These are phyloP conservation scores for Alternaria sp. DNA, from an alignment of 2,329 filamentous ascomycete species.

Conservation along the genomic window DNA sequence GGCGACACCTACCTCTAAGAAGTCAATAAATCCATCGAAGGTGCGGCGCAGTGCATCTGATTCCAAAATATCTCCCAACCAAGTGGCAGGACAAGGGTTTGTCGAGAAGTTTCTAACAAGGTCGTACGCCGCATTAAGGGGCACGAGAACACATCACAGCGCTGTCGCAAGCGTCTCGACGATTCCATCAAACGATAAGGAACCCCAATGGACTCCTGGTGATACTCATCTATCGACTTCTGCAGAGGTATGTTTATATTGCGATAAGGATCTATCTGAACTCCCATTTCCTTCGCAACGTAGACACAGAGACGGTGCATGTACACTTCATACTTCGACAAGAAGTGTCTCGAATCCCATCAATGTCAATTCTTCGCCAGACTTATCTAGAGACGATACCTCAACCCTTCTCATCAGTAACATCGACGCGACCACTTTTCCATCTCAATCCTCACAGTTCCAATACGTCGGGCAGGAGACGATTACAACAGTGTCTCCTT, in stretches of 20 bases:
- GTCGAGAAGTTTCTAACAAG: background rate
- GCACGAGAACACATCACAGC: background rate
- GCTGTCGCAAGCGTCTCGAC: background rate
- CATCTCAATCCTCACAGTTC: background rate
- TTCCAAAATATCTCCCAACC: background rate
- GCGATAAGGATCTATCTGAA: background rate
- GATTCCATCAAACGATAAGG: background rate
- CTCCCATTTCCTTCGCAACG: background rate
- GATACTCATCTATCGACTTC: background rate
- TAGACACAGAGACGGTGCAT: background rate
- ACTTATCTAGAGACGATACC: background rate
- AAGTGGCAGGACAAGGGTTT: background rate
- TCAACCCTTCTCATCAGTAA: background rate
- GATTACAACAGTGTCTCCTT: background rate
- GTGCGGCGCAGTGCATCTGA: slow-evolving; percentile 1
- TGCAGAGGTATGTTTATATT: background rate
- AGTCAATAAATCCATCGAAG: background rate
- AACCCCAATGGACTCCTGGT: background rate
- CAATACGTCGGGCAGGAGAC: background rate
- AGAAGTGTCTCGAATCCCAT: background rate
- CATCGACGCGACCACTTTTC: background rate
- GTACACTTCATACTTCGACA: background rate
- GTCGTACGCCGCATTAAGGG: background rate
- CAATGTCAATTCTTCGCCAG: background rate
- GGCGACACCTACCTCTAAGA: background rate